Percentiles rank a stretch among this genome's conserved stretches.
Evolutionary conservation across 2,329 filamentous ascomycete species (phyloP).

Genomic region (Fusarium poae): DNA sequence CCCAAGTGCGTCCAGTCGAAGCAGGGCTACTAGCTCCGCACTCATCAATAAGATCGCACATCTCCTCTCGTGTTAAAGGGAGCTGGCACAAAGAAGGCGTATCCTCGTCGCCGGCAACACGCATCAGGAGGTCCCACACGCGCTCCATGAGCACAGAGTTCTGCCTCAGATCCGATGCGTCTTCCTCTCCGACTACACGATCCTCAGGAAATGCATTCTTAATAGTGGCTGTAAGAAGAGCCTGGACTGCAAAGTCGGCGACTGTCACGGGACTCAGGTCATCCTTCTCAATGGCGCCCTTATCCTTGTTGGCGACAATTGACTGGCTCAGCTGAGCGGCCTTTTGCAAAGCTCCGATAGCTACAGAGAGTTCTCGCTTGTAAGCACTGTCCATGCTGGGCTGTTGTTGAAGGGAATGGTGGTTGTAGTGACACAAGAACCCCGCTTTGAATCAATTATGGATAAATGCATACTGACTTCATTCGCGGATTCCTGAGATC

Average conservation of each 20-base stretch:
- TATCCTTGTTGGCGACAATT: constrained; percentile 62
- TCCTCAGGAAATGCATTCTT: constrained; percentile 65
- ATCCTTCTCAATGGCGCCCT: constrained; percentile 65
- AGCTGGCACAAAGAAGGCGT: constrained; percentile 48
- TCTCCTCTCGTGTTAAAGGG: constrained; percentile 58
- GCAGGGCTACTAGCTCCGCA: constrained; percentile 60
- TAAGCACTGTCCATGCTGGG: constrained; percentile 59
- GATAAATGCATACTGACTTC: constrained; percentile 47
- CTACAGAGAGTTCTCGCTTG: constrained; percentile 58
- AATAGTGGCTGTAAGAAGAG: constrained; percentile 65
- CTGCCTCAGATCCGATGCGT: constrained; percentile 60
- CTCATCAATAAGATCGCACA: constrained; percentile 67
- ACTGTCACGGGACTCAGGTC: constrained; percentile 70
- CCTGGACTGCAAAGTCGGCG: constrained; percentile 71
- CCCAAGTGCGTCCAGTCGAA: constrained; percentile 62
- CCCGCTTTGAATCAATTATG: constrained; percentile 46
- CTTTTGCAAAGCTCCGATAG: constrained; percentile 58
- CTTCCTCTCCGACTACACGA: constrained; percentile 68
- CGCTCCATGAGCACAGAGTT: constrained; percentile 59
- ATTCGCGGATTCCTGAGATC: constrained; percentile 4
- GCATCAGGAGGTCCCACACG: constrained; percentile 62
- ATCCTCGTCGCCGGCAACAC: constrained; percentile 47
- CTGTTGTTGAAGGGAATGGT: constrained; percentile 18
- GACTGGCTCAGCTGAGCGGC: constrained; percentile 65
- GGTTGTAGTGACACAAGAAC: constrained; percentile 6